phyloP scores from a whole-genome alignment of 768 basidiomycete species.

The Naganishia vaughanmartiniae region DNA sequence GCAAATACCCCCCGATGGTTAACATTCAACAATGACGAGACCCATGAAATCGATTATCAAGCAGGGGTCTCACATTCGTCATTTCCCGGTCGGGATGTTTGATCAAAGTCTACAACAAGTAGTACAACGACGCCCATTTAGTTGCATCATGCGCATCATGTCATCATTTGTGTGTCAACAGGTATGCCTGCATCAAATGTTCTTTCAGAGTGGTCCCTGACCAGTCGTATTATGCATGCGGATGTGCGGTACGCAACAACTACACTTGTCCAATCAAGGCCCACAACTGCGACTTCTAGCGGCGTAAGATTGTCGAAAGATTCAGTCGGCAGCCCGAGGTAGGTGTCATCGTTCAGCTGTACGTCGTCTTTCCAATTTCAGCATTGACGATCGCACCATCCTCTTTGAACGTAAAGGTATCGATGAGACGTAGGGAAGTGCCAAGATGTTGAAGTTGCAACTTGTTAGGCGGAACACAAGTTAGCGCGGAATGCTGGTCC shows the following conservation, averaged over 20 bases:
- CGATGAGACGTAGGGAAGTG: background rate
- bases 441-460: slow-evolving; percentile 5
- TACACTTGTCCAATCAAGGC: too few species aligned
- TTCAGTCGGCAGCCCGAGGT: background rate
- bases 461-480: background rate
- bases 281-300: too few species aligned
- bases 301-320: too few species aligned
- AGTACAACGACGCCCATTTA: too few species aligned
- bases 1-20: too few species aligned
- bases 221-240: too few species aligned
- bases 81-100: background rate
- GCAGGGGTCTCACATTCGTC: background rate
- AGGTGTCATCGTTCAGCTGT: background rate
- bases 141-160: too few species aligned
- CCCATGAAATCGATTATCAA: background rate
- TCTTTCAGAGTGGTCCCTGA: too few species aligned
- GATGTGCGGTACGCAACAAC: too few species aligned
- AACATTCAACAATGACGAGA: background rate
- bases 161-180: too few species aligned
- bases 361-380: slow-evolving; percentile 1
- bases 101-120: background rate
- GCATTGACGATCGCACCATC: background rate
- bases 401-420: background rate
- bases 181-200: too few species aligned
- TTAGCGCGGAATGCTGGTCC: background rate